A percentile compares a stretch with the other conserved stretches of the same genome.
Evolutionary conservation across 1,139 yeast species (phyloP).

Genomic region (Pichia sp.): DNA sequence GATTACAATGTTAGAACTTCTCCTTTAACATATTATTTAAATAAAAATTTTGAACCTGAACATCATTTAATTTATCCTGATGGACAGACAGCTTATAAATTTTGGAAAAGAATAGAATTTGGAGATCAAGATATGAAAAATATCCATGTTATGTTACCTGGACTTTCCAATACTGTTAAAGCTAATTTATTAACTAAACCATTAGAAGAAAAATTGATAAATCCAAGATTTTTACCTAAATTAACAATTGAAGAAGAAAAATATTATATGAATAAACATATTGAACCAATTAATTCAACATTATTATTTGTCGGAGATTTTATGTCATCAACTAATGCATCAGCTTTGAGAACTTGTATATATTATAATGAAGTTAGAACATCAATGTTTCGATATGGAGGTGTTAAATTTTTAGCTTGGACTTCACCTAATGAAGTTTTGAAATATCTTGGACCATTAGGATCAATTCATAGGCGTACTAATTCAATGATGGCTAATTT

Average conservation of each 20-base stretch:
- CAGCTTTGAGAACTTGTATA: constrained; percentile 37
- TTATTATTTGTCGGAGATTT: constrained; percentile 63
- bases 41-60: constrained; percentile 51
- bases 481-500: constrained; percentile 25
- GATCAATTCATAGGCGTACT: constrained; percentile 25
- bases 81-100: constrained; percentile 40
- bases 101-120: constrained; percentile 33
- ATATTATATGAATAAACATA: constrained; percentile 1
- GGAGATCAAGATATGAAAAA: constrained; percentile 25
- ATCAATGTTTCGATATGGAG: constrained; percentile 24
- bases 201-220: constrained; percentile 18
- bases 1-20: constrained; percentile 63
- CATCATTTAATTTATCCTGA: constrained; percentile 48
- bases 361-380: constrained; percentile 26
- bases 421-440: constrained; percentile 22
- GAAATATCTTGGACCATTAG: constrained; percentile 24
- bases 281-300: constrained; percentile 43
- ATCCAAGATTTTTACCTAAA: constrained; percentile 18
- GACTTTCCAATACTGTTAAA: constrained; percentile 13
- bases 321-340: constrained; percentile 53
- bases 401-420: constrained; percentile 28
- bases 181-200: constrained; percentile 18
- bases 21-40: constrained; percentile 46
- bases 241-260: constrained; percentile 20
- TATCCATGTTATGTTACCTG: constrained; percentile 5